A percentile compares a stretch with the other conserved stretches of the same genome.
phyloP scores from a whole-genome alignment of 768 basidiomycete genomes.

The Epithele typhae region DNA sequence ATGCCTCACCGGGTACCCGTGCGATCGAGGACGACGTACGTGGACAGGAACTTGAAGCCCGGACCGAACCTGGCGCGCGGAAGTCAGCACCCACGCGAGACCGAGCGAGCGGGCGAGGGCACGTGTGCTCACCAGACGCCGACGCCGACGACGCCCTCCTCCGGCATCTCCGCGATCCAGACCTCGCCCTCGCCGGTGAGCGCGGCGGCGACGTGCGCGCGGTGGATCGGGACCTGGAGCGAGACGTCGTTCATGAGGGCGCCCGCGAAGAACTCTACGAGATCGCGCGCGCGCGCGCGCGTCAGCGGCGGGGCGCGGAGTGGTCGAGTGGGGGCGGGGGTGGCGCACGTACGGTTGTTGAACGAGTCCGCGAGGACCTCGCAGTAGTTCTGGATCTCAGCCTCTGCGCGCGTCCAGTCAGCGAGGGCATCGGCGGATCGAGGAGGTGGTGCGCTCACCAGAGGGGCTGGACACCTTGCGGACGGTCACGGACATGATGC shows the following conservation, averaged over 20 bases:
- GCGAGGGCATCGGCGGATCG: not conserved
- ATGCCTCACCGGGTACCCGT: not conserved
- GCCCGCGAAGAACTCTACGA: not conserved
- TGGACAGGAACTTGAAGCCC: not conserved
- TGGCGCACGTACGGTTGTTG: not conserved
- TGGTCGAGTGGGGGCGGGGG: not conserved
- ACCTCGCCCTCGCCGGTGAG: not conserved
- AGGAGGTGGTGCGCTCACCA: not conserved
- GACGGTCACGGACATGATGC: not conserved
- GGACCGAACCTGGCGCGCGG: not conserved
- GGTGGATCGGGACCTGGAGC: not conserved
- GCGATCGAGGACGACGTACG: not conserved
- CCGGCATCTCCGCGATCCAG: not conserved
- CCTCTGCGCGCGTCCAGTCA: not conserved
- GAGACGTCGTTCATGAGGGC: not conserved
- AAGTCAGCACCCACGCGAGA: not conserved
- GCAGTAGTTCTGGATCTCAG: not conserved
- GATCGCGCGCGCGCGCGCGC: too few relatives aligned
- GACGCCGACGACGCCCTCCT: not conserved
- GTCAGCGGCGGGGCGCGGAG: too few relatives aligned
- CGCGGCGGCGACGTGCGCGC: not conserved
- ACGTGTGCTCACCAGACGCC: not conserved
- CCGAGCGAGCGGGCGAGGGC: not conserved
- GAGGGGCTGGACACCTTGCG: not conserved
- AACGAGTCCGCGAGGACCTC: conserved; percentile 2